Conservation (phyloP, 75 land plant species). For the Chamaecyparis obtusa region DNA sequence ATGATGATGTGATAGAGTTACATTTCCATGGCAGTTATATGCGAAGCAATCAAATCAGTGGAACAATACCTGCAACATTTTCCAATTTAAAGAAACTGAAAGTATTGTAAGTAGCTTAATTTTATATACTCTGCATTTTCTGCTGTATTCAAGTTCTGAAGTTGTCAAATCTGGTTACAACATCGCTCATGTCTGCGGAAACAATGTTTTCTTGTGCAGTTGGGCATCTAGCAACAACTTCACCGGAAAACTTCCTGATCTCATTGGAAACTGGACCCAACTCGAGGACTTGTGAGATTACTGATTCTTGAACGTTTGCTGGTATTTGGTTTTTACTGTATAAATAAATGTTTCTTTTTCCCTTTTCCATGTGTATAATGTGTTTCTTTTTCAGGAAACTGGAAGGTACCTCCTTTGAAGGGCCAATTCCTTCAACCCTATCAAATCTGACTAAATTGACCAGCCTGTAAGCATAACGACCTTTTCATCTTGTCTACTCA, state of each 20-base stretch:
- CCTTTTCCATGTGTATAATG: neutral
- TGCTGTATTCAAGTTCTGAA: neutral
- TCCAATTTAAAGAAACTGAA: constrained; percentile 14
- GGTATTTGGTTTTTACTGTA: neutral
- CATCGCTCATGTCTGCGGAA: neutral
- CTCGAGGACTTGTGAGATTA: constrained; percentile 39
- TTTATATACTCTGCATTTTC: neutral
- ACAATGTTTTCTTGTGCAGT: constrained; percentile 18
- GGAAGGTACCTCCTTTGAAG: constrained; percentile 42
- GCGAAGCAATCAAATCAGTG: constrained; percentile 12
- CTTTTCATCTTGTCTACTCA: neutral
- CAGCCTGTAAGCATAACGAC: constrained; percentile 30
- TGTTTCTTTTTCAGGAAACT: constrained; percentile 34
- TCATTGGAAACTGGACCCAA: constrained; percentile 43
- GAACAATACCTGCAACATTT: constrained; percentile 14
- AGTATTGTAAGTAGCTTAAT: constrained; percentile 21
- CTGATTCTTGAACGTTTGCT: neutral
- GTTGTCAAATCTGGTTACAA: neutral
- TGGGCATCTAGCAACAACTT: constrained; percentile 40
- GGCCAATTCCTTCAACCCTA: constrained; percentile 51
- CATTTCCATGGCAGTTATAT: constrained; percentile 10
- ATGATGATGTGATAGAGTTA: neutral
- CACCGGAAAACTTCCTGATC: constrained; percentile 43
- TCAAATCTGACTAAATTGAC: constrained; percentile 33
- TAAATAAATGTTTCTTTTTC: neutral